Evolutionary conservation across 805 yeast species (phyloP), one percentile per base, ranked within the genome.

Genomic region (Spathaspora passalidarum): DNA sequence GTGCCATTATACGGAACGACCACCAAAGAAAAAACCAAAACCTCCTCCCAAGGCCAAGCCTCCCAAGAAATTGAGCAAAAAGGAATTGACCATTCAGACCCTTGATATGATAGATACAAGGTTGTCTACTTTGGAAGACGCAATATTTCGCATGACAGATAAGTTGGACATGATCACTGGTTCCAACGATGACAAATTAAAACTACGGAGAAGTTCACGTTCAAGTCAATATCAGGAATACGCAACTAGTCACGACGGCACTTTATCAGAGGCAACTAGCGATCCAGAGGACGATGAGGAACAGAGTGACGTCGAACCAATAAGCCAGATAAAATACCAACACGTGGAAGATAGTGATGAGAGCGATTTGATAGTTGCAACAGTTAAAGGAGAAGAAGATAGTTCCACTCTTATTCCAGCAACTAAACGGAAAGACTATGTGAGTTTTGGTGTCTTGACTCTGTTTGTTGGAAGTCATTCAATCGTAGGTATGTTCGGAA

Each of bases 391-490:
- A 18, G 38, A 36, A 36, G 17, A 17, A 13, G 6, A n/a, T 3
- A 19, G 17, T 36, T 13, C 34, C 4, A 17, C 3, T 14, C 6
- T 11, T 10, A 6, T 26, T 7, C 5, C 16, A 2, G 13, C 34
- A 4, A 36, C 38, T 7, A 36, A 36, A 36, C 23, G 23, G 13
- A 36, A 36, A 17, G 38, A 36, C 13, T 20, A 36, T 19, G 23
- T 36, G n/a, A 17, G 5, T 13, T 7, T 39, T 23, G 35, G 34
- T 14, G 9, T 9, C 6, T 17, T 40, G 9, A 60, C 56, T 35
- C 60, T 61, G 22, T 70, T 56, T 45, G 58, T 62, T 32, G 75
- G 73, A 6, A 53, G 64, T 21, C 75, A 70, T 46, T 68, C 74
- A 13, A 59, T 66, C 32, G 45, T 67, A 44, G 57, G 65, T 26